phyloP scores from a whole-genome alignment of 176 grass and related monocot species.

The Saccharum officinarum region DNA sequence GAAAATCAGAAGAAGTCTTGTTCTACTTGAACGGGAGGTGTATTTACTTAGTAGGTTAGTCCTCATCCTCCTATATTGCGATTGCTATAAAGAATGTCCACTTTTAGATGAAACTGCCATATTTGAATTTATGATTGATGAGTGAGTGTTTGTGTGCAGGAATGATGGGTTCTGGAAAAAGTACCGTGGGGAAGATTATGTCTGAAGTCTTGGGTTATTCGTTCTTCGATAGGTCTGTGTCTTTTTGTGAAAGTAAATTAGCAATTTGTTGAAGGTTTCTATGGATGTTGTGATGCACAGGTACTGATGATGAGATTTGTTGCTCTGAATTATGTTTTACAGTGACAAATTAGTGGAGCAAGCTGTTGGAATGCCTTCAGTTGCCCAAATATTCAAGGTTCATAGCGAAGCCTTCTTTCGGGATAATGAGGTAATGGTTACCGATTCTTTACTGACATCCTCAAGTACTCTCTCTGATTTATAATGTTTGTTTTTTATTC shows the following conservation, averaged over 20 bases:
- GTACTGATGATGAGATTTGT: constrained; percentile 15
- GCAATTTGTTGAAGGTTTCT: not conserved
- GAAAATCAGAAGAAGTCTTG: constrained; percentile 86
- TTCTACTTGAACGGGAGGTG: constrained; percentile 79
- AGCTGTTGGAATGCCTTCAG: constrained; percentile 86
- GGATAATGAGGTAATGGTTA: constrained; percentile 77
- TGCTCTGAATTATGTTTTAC: constrained; percentile 36
- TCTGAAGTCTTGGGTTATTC: constrained; percentile 93
- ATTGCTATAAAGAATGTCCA: constrained; percentile 4
- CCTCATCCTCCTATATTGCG: not conserved
- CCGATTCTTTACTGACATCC: constrained; percentile 20
- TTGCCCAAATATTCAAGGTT: constrained; percentile 95
- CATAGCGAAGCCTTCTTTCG: constrained; percentile 95
- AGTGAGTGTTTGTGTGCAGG: constrained; percentile 45
- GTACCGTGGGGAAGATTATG: constrained; percentile 92
- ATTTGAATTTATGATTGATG: constrained; percentile 26
- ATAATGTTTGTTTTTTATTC: not conserved
- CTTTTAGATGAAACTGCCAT: not conserved
- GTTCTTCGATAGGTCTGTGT: constrained; percentile 90
- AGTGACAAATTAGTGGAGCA: constrained; percentile 99
- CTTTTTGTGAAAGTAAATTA: constrained; percentile 11
- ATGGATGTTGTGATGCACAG: constrained; percentile 11
- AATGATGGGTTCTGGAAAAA: constrained; percentile 99
- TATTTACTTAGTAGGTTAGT: constrained; percentile 97
- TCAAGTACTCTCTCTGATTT: not conserved